Base-by-base conservation (phyloP, 2,329 filamentous ascomycete species). In the Tolypocladium tropicale region DNA sequence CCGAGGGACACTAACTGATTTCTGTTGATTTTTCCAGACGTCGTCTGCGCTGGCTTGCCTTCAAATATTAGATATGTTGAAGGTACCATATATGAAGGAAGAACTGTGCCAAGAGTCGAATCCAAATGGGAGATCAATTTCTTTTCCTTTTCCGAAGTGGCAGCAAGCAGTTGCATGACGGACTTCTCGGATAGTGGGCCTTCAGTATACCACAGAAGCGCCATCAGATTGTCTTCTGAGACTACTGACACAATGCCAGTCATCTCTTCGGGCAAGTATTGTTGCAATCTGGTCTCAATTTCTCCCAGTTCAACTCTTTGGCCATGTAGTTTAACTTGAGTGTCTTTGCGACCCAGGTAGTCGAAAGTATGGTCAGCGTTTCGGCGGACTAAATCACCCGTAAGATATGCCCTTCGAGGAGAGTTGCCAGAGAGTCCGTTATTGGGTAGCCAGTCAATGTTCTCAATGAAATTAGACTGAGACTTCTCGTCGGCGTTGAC, bases 291-390 rank as follows among this genome's bases (percentile, higher is more conserved):
- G 2, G 36, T 49, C 55, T 64, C 61, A 32, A 65, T 53, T 25
- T 65, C 63, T 16, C 53, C 61, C 0, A 59, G 56, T 54, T 65
- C 63, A 18, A 63, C 28, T 37, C 62, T 49, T 37, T 60, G 59
- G 9, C 59, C 59, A 4, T 56, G 57, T 12, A 61, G 48, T 33
- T 63, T 63, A 53, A 59, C 55, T 14, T 53, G 51, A 3, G 30
- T 43, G 11, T 53, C 52, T 9, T 43, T 53, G 1, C 52, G 14
- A 3, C 52, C 52, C 2, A 53, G 1, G 9, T 34, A 53, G 5
- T 30, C 21, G 2, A 48, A 7, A 4, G 30, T 14, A 1, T 37
- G 37, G 6, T 39, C 25, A 5, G 28, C 11, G 28, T 18, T 30
- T 4, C 12, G 32, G 1, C 18, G 36, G n/a, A 56, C 56, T 3